phyloP scores from a whole-genome alignment of 495 filamentous ascomycete genomes.

The Tuber microsphaerosporum region DNA sequence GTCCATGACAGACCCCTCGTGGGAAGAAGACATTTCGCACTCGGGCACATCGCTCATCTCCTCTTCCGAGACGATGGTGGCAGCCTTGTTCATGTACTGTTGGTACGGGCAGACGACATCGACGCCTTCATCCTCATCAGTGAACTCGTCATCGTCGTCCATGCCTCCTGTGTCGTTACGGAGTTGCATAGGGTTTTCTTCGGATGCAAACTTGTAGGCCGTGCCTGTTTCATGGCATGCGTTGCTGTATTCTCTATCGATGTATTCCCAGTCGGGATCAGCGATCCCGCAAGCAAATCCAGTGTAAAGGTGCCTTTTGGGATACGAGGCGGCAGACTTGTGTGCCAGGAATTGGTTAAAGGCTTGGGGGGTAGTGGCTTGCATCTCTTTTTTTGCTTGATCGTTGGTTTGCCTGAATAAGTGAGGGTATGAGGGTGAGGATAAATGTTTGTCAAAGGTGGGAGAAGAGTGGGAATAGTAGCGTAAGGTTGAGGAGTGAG shows the following conservation, averaged over 20 bases:
- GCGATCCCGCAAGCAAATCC: conserved; percentile 31
- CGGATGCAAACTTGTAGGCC: conserved; percentile 30
- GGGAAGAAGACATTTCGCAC: conserved; percentile 28
- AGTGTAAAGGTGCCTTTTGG: conserved; percentile 27
- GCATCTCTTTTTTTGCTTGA: background rate
- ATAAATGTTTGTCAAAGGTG: background rate
- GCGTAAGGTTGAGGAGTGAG: background rate
- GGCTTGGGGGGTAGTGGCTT: background rate
- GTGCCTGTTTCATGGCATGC: conserved; percentile 23
- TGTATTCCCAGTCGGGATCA: conserved; percentile 32
- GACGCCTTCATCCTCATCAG: conserved; percentile 25
- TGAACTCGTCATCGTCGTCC: conserved; percentile 30
- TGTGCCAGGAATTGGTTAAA: conserved; percentile 32
- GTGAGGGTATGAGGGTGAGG: background rate
- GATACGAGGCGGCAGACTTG: conserved; percentile 23
- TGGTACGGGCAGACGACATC: conserved; percentile 28
- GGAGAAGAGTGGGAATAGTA: background rate
- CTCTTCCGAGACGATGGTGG: conserved; percentile 14
- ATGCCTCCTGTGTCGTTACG: conserved; percentile 35
- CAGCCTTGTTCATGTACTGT: conserved; percentile 17
- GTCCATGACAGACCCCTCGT: conserved; percentile 29
- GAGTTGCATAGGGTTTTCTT: conserved; percentile 34
- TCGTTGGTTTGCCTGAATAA: background rate
- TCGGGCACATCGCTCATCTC: conserved; percentile 34
- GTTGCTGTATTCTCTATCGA: conserved; percentile 27